These are phyloP conservation scores for Suhomyces sp. DNA, from an alignment of 805 yeast genomes.

Conservation along the genomic window DNA sequence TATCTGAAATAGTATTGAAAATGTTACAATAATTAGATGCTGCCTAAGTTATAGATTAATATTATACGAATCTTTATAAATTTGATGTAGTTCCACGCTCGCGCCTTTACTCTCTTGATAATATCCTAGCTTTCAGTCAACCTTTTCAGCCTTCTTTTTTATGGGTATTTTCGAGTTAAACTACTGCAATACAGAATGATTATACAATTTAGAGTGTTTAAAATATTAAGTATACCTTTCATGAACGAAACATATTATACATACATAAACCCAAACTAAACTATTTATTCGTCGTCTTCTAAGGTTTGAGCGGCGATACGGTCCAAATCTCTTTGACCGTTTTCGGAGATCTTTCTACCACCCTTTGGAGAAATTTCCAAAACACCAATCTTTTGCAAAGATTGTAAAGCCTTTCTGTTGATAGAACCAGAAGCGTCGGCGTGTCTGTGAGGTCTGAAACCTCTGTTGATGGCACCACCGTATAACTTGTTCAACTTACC, in stretches of 20 bases:
- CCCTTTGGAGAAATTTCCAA: conserved; percentile 95
- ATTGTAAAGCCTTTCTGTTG: conserved; percentile 97
- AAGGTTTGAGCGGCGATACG: conserved; percentile 99
- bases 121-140: not conserved
- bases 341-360: conserved; percentile 98
- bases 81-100: not conserved
- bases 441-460: conserved; percentile 98
- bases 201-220: conserved; percentile 1
- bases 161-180: not conserved
- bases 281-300: conserved; percentile 69
- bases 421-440: conserved; percentile 98
- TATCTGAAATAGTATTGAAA: conserved; percentile 6
- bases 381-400: conserved; percentile 97
- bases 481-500: conserved; percentile 98
- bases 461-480: conserved; percentile 99
- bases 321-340: conserved; percentile 99
- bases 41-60: not conserved
- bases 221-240: conserved; percentile 1
- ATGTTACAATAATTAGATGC: not conserved
- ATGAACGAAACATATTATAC: conserved; percentile 8
- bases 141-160: not conserved
- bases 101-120: not conserved
- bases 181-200: not conserved
- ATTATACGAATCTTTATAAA: not conserved
- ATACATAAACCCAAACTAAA: conserved; percentile 9